Evolutionary conservation across 352 stramenopile species (phyloP).

Genomic region (Phytophthora pistaciae): DNA sequence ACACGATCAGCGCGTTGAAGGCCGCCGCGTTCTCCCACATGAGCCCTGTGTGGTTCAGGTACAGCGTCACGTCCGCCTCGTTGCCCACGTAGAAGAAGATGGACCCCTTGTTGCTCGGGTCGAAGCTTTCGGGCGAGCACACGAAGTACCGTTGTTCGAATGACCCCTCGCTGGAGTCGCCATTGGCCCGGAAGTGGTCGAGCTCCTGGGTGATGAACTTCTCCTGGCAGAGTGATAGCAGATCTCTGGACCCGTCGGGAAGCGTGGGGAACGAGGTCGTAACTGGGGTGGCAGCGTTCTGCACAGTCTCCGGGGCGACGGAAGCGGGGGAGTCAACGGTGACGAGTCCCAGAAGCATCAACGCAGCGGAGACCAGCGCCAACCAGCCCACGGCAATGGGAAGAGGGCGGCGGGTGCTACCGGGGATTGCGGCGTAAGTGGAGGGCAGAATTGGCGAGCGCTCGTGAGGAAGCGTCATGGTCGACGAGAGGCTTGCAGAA

Average conservation of each 20-base stretch:
- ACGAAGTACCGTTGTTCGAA: constrained; percentile 81
- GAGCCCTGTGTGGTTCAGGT: constrained; percentile 75
- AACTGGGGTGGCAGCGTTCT: neutral
- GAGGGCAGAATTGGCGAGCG: constrained; percentile 39
- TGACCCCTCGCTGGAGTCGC: constrained; percentile 20
- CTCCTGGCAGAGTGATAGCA: constrained; percentile 56
- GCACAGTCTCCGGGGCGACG: neutral
- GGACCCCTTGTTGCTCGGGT: constrained; percentile 46
- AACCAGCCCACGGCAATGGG: constrained; percentile 38
- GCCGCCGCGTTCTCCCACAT: constrained; percentile 78
- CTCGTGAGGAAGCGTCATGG: constrained; percentile 23
- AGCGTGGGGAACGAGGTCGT: constrained; percentile 27
- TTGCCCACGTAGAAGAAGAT: constrained; percentile 85
- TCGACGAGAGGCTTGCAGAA: neutral
- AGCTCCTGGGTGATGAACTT: constrained; percentile 54
- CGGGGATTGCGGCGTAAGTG: neutral
- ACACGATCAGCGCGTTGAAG: constrained; percentile 75
- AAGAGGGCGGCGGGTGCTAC: constrained; percentile 17
- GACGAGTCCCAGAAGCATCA: constrained; percentile 12
- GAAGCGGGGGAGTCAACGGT: constrained; percentile 5
- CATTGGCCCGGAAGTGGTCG: constrained; percentile 57
- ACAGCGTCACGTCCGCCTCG: constrained; percentile 72
- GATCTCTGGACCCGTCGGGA: constrained; percentile 35
- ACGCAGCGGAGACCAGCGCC: constrained; percentile 23
- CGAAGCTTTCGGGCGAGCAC: constrained; percentile 57